A percentile compares a stretch with the other conserved stretches of the same genome.
phyloP scores from a whole-genome alignment of 768 basidiomycete genomes.

The Boletus coccyginus region DNA sequence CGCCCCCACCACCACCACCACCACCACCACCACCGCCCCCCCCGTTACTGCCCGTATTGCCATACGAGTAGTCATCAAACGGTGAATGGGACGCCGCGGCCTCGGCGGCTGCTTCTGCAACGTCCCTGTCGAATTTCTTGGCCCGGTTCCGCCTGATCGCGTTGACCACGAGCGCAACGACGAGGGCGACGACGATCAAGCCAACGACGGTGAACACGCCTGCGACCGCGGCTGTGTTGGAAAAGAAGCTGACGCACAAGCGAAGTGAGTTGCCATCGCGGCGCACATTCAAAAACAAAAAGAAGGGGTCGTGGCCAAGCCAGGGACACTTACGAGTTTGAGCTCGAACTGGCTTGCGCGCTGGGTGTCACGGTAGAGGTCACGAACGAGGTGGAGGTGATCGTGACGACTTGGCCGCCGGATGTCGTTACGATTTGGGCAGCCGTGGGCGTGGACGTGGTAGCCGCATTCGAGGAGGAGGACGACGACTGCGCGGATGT shows the following conservation, averaged over 20 bases:
- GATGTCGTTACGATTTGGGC: slow-evolving; percentile 9
- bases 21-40: not conserved
- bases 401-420: not conserved
- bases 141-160: slow-evolving; percentile 62
- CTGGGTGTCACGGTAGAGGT: not conserved
- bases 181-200: slow-evolving; percentile 49
- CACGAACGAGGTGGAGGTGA: slow-evolving; percentile 10
- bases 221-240: slow-evolving; percentile 69
- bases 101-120: slow-evolving; percentile 66
- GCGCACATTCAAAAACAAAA: not conserved
- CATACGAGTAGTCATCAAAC: slow-evolving; percentile 45
- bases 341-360: not conserved
- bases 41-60: slow-evolving; percentile 20
- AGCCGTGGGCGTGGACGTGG: not conserved
- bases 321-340: slow-evolving; percentile 26
- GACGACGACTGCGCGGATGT: not conserved
- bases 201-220: slow-evolving; percentile 73
- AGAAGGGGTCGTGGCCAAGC: not conserved
- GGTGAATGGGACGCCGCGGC: slow-evolving; percentile 55
- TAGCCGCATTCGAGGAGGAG: not conserved
- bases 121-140: slow-evolving; percentile 65
- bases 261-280: slow-evolving; percentile 3
- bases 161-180: slow-evolving; percentile 49
- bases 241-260: slow-evolving; percentile 53
- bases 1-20: slow-evolving; percentile 14